Conservation (phyloP, 345 rosid species). For the Theobroma cacao region DNA sequence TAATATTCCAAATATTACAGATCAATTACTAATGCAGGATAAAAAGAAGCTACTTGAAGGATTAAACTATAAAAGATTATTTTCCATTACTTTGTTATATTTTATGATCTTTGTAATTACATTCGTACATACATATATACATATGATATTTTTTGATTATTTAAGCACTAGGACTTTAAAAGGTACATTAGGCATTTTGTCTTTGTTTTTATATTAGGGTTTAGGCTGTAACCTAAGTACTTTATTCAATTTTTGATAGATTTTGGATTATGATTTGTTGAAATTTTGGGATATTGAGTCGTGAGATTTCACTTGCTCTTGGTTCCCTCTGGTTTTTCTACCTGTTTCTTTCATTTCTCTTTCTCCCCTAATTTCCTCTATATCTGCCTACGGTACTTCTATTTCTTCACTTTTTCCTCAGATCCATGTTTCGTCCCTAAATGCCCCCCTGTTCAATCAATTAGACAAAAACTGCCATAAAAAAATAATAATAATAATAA, state of each 20-base stretch:
- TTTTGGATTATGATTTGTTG: neutral
- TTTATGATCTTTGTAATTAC: neutral
- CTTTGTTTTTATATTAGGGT: neutral
- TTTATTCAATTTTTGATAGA: neutral
- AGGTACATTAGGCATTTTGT: neutral
- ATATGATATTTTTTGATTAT: neutral
- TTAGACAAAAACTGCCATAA: neutral
- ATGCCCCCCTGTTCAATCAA: neutral
- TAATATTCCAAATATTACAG: neutral
- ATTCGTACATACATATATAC: neutral
- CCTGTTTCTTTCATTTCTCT: neutral
- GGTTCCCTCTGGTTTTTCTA: neutral
- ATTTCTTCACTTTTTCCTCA: neutral
- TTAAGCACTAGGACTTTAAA: neutral
- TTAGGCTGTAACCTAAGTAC: neutral
- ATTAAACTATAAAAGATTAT: neutral
- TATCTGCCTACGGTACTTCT: neutral
- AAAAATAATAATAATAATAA: too few species aligned
- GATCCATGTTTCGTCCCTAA: neutral
- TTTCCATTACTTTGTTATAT: neutral
- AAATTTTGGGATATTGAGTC: neutral
- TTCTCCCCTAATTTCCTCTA: too few species aligned
- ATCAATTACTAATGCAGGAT: neutral
- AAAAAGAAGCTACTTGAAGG: neutral
- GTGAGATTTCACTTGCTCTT: neutral